These are phyloP conservation scores for Quercus robur DNA, from an alignment of 306 rosid genomes.

Conservation along the genomic window DNA sequence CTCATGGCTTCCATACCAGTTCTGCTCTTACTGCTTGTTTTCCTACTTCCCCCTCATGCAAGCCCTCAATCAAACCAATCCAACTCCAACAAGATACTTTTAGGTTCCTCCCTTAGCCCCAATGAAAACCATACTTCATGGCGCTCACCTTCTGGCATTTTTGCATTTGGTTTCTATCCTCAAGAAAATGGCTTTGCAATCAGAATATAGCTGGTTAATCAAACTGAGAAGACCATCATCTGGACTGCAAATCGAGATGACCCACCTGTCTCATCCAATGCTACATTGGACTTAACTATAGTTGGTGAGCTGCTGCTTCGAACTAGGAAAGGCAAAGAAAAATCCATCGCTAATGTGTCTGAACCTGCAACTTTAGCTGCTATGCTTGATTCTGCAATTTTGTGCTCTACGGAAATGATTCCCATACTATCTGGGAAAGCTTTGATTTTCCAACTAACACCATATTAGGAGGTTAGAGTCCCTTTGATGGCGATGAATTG, in stretches of 20 bases:
- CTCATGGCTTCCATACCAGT: too few relatives aligned
- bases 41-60: too few relatives aligned
- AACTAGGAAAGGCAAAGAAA: too few relatives aligned
- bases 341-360: neutral
- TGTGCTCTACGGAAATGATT: neutral
- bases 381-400: neutral
- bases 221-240: neutral
- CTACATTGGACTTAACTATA: neutral
- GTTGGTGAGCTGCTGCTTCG: neutral
- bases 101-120: too few relatives aligned
- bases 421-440: neutral
- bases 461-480: neutral
- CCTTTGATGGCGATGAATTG: fast-evolving
- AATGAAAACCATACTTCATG: too few relatives aligned
- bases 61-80: too few relatives aligned
- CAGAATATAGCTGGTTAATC: neutral
- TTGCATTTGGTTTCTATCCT: neutral
- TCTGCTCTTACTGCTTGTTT: too few relatives aligned
- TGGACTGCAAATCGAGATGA: neutral
- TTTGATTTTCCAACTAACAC: neutral
- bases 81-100: too few relatives aligned
- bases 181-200: neutral
- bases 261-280: neutral
- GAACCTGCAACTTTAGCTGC: neutral
- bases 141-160: too few relatives aligned